These are phyloP conservation scores for Catenaria anguillulae DNA, from an alignment of 371 early-diverging fungal genomes.

Conservation along the genomic window DNA sequence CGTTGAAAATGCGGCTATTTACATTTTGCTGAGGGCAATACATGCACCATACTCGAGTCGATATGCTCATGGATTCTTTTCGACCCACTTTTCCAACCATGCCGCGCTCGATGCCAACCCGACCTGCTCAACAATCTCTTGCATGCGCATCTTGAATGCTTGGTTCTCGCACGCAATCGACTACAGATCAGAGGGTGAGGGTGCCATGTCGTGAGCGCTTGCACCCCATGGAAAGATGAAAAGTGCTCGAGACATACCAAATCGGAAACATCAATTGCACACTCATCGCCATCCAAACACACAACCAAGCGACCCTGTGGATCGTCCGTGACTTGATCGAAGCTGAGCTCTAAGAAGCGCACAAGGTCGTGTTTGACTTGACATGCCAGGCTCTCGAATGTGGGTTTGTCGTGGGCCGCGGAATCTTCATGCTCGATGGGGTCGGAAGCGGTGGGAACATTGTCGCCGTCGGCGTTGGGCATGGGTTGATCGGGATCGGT, in stretches of 20 bases:
- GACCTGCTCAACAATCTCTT: background rate
- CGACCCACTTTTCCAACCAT: conserved; percentile 6
- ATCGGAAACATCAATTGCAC: background rate
- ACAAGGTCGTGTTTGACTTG: background rate
- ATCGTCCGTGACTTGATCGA: background rate
- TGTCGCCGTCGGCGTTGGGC: background rate
- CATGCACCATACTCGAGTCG: too few relatives aligned
- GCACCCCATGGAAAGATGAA: background rate
- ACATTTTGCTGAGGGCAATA: too few relatives aligned
- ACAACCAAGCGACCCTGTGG: background rate
- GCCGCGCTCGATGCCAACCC: background rate
- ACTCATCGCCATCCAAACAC: background rate
- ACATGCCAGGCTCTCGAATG: background rate
- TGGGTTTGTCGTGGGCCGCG: background rate
- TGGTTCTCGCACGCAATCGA: background rate
- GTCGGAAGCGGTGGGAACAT: background rate
- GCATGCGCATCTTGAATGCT: background rate
- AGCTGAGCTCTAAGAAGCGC: background rate
- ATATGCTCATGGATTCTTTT: background rate
- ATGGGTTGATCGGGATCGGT: background rate
- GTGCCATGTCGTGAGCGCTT: background rate
- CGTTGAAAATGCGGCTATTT: too few relatives aligned
- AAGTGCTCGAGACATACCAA: background rate
- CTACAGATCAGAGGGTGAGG: background rate
- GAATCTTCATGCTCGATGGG: background rate